Conservation (phyloP, 2,329 filamentous ascomycete genomes). For the Neofusicoccum laricinum region DNA sequence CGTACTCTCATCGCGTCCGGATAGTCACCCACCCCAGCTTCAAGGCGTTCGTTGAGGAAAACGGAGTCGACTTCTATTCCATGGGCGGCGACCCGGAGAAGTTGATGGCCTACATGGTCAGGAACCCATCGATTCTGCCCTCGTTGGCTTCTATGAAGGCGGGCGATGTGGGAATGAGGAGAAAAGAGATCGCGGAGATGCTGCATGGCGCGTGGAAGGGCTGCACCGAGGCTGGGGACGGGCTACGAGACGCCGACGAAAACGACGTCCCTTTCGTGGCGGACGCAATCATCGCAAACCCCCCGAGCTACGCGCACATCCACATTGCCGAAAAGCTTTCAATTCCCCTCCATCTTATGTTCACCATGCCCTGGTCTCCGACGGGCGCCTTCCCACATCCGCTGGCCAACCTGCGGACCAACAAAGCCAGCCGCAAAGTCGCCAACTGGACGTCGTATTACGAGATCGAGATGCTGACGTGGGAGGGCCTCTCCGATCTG, state of each 20-base stretch:
- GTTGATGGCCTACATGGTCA: constrained; percentile 86
- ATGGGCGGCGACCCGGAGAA: constrained; percentile 77
- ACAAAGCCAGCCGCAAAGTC: constrained; percentile 68
- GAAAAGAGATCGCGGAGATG: constrained; percentile 75
- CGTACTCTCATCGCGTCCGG: constrained; percentile 67
- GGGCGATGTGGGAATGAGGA: constrained; percentile 67
- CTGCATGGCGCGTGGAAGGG: constrained; percentile 79
- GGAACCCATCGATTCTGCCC: constrained; percentile 75
- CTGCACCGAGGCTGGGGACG: constrained; percentile 72
- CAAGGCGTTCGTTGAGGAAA: constrained; percentile 69
- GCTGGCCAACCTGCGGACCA: constrained; percentile 69
- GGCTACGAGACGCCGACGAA: no score
- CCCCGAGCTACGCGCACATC: constrained; percentile 73
- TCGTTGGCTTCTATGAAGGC: constrained; percentile 68
- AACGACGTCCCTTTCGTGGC: constrained; percentile 74
- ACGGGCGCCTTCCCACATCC: constrained; percentile 76
- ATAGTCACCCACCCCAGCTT: constrained; percentile 79
- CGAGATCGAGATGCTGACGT: constrained; percentile 73
- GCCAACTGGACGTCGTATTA: constrained; percentile 80
- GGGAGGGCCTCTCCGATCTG: constrained; percentile 66
- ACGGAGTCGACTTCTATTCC: constrained; percentile 76
- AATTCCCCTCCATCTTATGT: constrained; percentile 80
- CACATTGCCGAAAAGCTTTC: constrained; percentile 74
- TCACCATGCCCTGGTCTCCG: constrained; percentile 79
- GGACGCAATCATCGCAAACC: constrained; percentile 77